A percentile compares a stretch with the other conserved stretches of the same genome.
Conservation (phyloP, 2,329 filamentous ascomycete genomes). For the Ilyonectria robusta region DNA sequence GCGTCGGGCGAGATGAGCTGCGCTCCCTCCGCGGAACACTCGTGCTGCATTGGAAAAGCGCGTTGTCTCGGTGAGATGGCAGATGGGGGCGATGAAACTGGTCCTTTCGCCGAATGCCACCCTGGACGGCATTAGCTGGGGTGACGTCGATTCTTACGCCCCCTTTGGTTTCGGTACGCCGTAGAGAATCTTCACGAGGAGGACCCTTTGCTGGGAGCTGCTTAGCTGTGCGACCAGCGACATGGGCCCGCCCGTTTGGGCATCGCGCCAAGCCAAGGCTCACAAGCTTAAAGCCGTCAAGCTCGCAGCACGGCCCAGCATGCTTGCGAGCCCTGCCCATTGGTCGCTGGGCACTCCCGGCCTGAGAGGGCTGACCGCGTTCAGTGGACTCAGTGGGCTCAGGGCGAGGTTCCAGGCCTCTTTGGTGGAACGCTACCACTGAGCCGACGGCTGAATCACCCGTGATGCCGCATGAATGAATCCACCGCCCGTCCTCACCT, state of each 20-base stretch:
- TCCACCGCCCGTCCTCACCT: too few relatives aligned
- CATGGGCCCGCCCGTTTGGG: background rate
- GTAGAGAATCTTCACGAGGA: background rate
- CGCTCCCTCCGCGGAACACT: too few relatives aligned
- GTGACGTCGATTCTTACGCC: background rate
- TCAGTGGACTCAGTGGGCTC: background rate
- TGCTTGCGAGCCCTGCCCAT: background rate
- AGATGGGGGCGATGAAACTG: background rate
- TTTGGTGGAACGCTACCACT: background rate
- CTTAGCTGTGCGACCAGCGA: too few relatives aligned
- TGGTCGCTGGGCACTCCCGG: background rate
- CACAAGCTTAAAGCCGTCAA: constrained; percentile 8
- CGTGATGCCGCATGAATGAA: too few relatives aligned
- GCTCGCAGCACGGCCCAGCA: background rate
- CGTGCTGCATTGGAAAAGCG: too few relatives aligned
- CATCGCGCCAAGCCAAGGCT: constrained; percentile 5
- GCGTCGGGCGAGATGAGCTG: background rate
- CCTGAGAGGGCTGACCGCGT: background rate
- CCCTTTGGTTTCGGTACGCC: background rate
- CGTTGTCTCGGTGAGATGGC: background rate
- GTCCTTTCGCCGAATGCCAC: background rate
- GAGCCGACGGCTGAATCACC: too few relatives aligned
- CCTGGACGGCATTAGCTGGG: background rate
- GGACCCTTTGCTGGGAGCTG: background rate
- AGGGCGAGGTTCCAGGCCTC: background rate